Evolutionary conservation across 352 stramenopile species (phyloP).

Genomic region (Phytopythium cucurbitacearum): DNA sequence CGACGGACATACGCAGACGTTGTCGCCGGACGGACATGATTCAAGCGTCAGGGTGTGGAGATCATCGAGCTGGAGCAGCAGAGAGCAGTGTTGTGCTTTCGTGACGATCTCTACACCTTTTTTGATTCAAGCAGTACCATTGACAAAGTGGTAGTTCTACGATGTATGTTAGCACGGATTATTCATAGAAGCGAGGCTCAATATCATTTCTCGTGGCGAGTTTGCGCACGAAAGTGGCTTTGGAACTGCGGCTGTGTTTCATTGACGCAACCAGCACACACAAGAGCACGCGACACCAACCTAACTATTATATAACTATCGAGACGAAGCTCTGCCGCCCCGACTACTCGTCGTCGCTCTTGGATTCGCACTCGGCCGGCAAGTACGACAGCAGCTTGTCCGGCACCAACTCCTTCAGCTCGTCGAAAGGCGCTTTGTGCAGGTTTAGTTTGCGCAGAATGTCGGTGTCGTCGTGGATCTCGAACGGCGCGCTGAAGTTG

Average conservation of each 20-base stretch:
- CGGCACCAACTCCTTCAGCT: slow-evolving; percentile 69
- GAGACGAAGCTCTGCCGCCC: slow-evolving; percentile 1
- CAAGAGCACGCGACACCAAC: not conserved
- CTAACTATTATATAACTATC: slow-evolving; percentile 16
- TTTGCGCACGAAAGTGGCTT: not conserved
- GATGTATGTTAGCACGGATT: too few species aligned
- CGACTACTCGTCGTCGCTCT: slow-evolving; percentile 49
- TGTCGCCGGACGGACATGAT: slow-evolving; percentile 23
- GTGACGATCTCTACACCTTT: slow-evolving; percentile 7
- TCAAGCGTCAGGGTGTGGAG: not conserved
- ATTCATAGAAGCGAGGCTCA: not conserved
- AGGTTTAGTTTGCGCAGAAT: slow-evolving; percentile 94
- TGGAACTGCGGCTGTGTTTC: not conserved
- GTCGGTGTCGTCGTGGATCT: slow-evolving; percentile 97
- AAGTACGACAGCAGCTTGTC: slow-evolving; percentile 75
- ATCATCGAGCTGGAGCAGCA: not conserved
- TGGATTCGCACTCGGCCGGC: slow-evolving; percentile 73
- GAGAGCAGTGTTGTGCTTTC: slow-evolving; percentile 2
- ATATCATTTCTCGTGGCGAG: not conserved
- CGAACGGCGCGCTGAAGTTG: slow-evolving; percentile 95
- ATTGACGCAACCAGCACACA: not conserved
- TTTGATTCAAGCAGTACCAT: not conserved
- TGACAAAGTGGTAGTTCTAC: too few species aligned
- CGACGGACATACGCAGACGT: slow-evolving; percentile 42
- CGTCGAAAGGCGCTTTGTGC: slow-evolving; percentile 66